Base-by-base conservation (phyloP, 1,139 yeast genomes). In the Taphrina communis region DNA sequence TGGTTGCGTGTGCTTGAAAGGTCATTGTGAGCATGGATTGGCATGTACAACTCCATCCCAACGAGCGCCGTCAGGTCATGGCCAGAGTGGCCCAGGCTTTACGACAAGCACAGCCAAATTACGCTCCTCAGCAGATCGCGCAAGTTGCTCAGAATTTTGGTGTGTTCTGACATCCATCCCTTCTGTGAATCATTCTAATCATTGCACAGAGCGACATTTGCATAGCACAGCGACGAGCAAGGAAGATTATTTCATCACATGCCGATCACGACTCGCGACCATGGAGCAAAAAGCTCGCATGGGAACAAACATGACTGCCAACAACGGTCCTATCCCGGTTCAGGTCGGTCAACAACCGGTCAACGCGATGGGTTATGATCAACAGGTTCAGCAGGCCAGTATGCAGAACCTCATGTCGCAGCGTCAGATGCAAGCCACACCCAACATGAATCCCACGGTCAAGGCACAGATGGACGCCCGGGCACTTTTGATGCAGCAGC, bases 91-190 rank as follows among this genome's bases (percentile, higher is more conserved):
- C 62, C 25, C 62, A 44, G 42, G 62, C 62, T 7, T 21, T 58
- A 14, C 42, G 53, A 44, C 53, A 42, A 17, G 62, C 62, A 14
- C 62, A 63, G 21, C 67, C 67, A 42, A 53, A 44, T 61, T 63
- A 53, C 55, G 42, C 67, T 9, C 61, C 67, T 25, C 60, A 63
- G 36, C 67, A 63, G 61, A 63, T 63, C 14, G 61, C 61, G 5
- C 59, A 53, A 50, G 61, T 63, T 46, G 67, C 67, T 17, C 59
- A 63, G 44, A 63, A 63, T 48, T 63, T 63, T 55, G 67, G 67
- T 63, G 14, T 3, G 61, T n/a, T 21, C 14, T 25, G 31, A 25
- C 53, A 53, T 19, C 4, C 38, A 36, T 35, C 55, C 6, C 19
- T 17, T 25, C 11, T 14, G 2, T 6, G 21, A 19, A 7, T 38